These are phyloP conservation scores for Schizophyllum commune DNA, from an alignment of 1,284 basidiomycete species.

Conservation along the genomic window DNA sequence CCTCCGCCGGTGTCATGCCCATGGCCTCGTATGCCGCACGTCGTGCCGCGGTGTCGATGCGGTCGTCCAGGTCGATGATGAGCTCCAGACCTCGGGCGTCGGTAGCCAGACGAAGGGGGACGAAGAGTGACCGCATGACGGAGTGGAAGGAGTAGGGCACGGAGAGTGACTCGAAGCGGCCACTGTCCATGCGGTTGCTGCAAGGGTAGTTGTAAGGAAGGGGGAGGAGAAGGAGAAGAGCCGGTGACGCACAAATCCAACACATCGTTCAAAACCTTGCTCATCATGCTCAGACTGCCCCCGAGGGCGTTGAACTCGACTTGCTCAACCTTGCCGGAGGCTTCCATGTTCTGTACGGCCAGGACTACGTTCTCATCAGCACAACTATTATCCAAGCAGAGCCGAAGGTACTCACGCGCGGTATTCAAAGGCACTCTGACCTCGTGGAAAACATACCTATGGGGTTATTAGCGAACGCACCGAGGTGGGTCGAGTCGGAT, in stretches of 20 bases:
- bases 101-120: conserved; percentile 70
- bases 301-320: conserved; percentile 77
- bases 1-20: conserved; percentile 35
- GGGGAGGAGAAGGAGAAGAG: conserved; percentile 2
- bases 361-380: conserved; percentile 39
- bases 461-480: background rate
- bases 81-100: conserved; percentile 68
- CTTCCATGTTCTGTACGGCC: conserved; percentile 86
- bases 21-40: conserved; percentile 49
- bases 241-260: conserved; percentile 56
- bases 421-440: conserved; percentile 90
- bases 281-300: conserved; percentile 61
- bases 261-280: conserved; percentile 77
- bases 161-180: conserved; percentile 61
- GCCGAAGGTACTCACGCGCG: conserved; percentile 53
- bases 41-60: conserved; percentile 65
- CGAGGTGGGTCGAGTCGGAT: conserved; percentile 26
- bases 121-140: conserved; percentile 73
- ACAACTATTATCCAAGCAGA: conserved; percentile 1
- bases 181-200: conserved; percentile 71
- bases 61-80: conserved; percentile 61
- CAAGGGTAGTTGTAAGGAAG: background rate
- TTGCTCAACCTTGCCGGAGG: conserved; percentile 47
- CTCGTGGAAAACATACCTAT: conserved; percentile 67
- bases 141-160: conserved; percentile 81